These are phyloP conservation scores for Hyaloscypha hepaticicola DNA, from an alignment of 495 filamentous ascomycete genomes.

Conservation along the genomic window DNA sequence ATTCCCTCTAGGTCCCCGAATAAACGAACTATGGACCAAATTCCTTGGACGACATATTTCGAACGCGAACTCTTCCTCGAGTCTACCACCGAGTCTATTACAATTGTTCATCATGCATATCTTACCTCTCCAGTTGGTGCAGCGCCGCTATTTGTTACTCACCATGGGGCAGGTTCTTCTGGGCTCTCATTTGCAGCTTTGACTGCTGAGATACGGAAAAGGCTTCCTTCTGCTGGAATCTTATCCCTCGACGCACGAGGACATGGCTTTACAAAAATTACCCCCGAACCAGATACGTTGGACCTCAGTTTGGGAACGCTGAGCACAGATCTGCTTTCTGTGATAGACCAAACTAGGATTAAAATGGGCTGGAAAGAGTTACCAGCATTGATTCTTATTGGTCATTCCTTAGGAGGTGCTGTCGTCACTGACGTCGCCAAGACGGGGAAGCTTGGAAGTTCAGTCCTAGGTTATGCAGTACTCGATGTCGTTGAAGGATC, in stretches of 20 bases:
- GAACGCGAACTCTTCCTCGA: constrained; percentile 76
- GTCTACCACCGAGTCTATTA: constrained; percentile 35
- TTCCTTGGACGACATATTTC: constrained; percentile 91
- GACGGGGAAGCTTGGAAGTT: constrained; percentile 58
- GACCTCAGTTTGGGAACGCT: constrained; percentile 71
- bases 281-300: constrained; percentile 35
- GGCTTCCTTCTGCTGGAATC: constrained; percentile 77
- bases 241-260: constrained; percentile 82
- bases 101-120: constrained; percentile 81
- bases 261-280: constrained; percentile 71
- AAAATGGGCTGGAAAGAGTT: constrained; percentile 68
- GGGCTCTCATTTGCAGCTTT: constrained; percentile 85
- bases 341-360: constrained; percentile 61
- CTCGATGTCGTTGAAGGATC: constrained; percentile 92
- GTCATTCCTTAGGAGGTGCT: constrained; percentile 95
- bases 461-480: constrained; percentile 82
- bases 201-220: constrained; percentile 70
- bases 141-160: constrained; percentile 81
- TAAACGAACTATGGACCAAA: constrained; percentile 47
- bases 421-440: constrained; percentile 84
- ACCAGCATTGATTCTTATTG: constrained; percentile 78
- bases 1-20: constrained; percentile 22
- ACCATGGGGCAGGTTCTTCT: constrained; percentile 89
- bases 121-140: constrained; percentile 61
- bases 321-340: constrained; percentile 66